Base-by-base conservation (phyloP, 352 stramenopile genomes). In the Phytophthora uliginosa region DNA sequence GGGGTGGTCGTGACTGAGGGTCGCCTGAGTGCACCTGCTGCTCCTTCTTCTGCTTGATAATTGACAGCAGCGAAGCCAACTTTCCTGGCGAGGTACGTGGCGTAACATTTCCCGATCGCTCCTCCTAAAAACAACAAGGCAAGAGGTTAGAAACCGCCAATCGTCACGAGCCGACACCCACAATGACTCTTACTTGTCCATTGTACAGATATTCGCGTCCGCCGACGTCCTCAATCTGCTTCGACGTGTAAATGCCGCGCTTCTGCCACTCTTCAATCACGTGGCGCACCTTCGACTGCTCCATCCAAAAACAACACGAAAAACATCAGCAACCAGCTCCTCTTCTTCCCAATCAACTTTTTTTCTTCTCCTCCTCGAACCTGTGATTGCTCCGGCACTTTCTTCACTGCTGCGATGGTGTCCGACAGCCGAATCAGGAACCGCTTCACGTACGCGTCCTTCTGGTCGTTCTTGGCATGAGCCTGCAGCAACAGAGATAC, bases 1-100 rank as follows among this genome's bases (percentile, higher is more conserved):
- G 62, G 3, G 36, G 45, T 34, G 63, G 42, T 20, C 20, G 59
- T 6, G 63, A 47, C 17, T 62, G 70, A 20, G 74, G 40, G 9
- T 76, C 72, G 17, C 56, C 33, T 6, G 64, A 26, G 48, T 77
- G 69, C 8, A 82, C 76, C 38, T 73, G 67, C 36, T 83, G 65
- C 40, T 90, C 86, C 48, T 94, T 94, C 58, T 92, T 88, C 54
- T 94, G 90, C 76, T 95, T 95, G 69, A 95, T 85, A 42, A 95
- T 93, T 10, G 86, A 94, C 36, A 96, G 60, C 48, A 96, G 69
- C 38, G 88, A 95, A 8, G 89, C 86, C 28, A 96, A 65, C 26
- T 92, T 91, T 38, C 84, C 84, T 7, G 81, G 59, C 4, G 81
- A 89, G 0, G 81, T 64, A 24, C 72, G 82, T 6, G 81, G 70